Evolutionary conservation across 441 rosid species (phyloP).

Genomic region (Gossypium davidsonii): DNA sequence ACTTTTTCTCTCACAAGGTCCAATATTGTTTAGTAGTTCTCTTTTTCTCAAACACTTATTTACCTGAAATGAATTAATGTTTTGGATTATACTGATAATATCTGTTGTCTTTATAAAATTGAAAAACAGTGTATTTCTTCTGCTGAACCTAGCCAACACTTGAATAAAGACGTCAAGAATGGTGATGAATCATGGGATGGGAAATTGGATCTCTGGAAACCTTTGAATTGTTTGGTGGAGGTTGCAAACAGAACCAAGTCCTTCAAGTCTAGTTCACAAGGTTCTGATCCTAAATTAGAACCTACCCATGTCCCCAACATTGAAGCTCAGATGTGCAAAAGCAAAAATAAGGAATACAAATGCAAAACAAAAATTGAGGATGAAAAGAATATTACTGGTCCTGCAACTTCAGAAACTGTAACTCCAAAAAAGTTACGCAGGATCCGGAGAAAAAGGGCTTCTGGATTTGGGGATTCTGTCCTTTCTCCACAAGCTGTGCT

Average conservation of each 20-base stretch:
- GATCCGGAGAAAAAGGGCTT: slow-evolving; percentile 38
- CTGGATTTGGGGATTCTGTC: slow-evolving; percentile 34
- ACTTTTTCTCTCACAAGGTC: background rate
- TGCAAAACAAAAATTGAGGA: slow-evolving; percentile 35
- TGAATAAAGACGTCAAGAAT: slow-evolving; percentile 29
- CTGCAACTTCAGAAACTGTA: slow-evolving; percentile 39
- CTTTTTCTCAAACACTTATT: background rate
- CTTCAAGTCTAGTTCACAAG: slow-evolving; percentile 39
- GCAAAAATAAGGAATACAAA: slow-evolving; percentile 39
- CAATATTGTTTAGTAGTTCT: background rate
- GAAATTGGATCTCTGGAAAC: slow-evolving; percentile 57
- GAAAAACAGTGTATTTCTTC: slow-evolving; percentile 44
- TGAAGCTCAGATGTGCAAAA: slow-evolving; percentile 30
- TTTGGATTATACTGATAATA: slow-evolving; percentile 5
- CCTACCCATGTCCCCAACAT: slow-evolving; percentile 25
- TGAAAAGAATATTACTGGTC: slow-evolving; percentile 32
- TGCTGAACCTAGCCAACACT: slow-evolving; percentile 46
- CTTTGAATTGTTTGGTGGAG: slow-evolving; percentile 60
- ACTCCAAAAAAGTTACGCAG: slow-evolving; percentile 45
- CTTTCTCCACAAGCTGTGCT: slow-evolving; percentile 42
- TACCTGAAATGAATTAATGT: background rate
- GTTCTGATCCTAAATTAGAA: slow-evolving; percentile 43
- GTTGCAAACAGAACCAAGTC: slow-evolving; percentile 62
- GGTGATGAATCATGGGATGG: slow-evolving; percentile 39
- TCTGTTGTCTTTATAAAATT: slow-evolving; percentile 6